A percentile compares a stretch with the other conserved stretches of the same genome.
Evolutionary conservation across 306 rosid species (phyloP).

Genomic region (Glycine tomentella): DNA sequence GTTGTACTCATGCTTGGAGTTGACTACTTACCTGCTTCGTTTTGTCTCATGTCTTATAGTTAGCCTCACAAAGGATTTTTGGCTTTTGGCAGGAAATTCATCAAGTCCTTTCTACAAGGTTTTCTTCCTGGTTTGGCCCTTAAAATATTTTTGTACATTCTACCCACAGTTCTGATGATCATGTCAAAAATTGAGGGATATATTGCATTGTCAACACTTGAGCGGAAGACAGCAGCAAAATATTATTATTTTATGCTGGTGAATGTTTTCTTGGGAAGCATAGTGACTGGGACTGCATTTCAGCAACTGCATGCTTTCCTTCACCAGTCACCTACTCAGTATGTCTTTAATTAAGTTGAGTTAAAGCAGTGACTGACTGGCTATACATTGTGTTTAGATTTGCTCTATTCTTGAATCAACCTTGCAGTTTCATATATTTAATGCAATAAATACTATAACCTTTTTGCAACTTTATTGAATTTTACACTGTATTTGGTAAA

Average conservation of each 20-base stretch:
- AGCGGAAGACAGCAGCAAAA: constrained; percentile 82
- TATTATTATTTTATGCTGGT: constrained; percentile 95
- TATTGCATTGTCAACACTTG: constrained; percentile 78
- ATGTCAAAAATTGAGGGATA: constrained; percentile 97
- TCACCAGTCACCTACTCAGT: constrained; percentile 94
- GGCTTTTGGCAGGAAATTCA: constrained; percentile 71
- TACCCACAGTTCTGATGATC: constrained; percentile 89
- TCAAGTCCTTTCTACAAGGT: constrained; percentile 98
- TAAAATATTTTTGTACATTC: constrained; percentile 86
- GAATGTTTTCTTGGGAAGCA: constrained; percentile 97
- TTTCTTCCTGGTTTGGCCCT: constrained; percentile 99
- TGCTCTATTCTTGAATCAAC: neutral
- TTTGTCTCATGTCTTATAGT: constrained; percentile 1
- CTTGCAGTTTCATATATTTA: neutral
- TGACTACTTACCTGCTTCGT: constrained; percentile 28
- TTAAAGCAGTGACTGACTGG: neutral
- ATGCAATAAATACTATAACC: constrained; percentile 25
- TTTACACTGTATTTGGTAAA: neutral
- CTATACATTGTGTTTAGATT: neutral
- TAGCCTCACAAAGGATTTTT: constrained; percentile 34
- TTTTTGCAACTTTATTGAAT: neutral
- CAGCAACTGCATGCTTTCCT: constrained; percentile 90
- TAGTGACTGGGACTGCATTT: constrained; percentile 94
- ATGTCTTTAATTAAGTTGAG: constrained; percentile 38
- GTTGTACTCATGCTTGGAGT: constrained; percentile 7